Evolutionary conservation across 495 filamentous ascomycete species (phyloP), one percentile per base, ranked within the genome.

Genomic region (Neurospora sp.): DNA sequence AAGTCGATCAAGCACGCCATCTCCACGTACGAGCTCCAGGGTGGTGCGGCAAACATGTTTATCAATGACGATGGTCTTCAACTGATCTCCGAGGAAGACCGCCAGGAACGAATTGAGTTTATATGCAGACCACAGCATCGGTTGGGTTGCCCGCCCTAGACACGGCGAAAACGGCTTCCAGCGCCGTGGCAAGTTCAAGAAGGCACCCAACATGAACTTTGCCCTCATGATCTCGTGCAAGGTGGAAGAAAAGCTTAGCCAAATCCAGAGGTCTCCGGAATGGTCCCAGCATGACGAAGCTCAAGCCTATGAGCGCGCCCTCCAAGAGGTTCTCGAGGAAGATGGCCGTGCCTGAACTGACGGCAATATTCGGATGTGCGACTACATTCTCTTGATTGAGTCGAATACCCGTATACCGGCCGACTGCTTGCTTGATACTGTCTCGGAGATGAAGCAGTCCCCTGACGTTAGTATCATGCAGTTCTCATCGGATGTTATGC

Each of bases 161-260:
- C 77, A 84, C 45, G 86, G 86, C 59, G 82, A 86, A 43, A 83
- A 89, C 71, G 87, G 85, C 24, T 90, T 89, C 73, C 71, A 83
- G 38, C 82, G 88, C 48, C 85, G 83, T 71, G 88, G 88, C 54
- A 89, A 86, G 74, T 88, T 89, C 79, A 89, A 88, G 82, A 88
- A 92, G 86, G 90, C 90, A 42, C 90, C 89, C 8, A 93, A 93
- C 82, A 93, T 93, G 91, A 93, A 92, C 80, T 93, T 85, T 34
- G 34, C 34, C 34, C 2, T 34, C 34, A 34, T 34, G 34, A 34
- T 34, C 34, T 34, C 34, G 34, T 73, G 90, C 79, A 88, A 88
- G 71, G 88, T 92, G 0, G 91, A 93, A 78, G 89, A 91, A 34
- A 89, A 87, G 73, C 83, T 92, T 39, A 78, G 79, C 9, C 43